Evolutionary conservation across 352 stramenopile species (phyloP), one percentile per base, ranked within the genome.

Genomic region (Phytophthora sp.): DNA sequence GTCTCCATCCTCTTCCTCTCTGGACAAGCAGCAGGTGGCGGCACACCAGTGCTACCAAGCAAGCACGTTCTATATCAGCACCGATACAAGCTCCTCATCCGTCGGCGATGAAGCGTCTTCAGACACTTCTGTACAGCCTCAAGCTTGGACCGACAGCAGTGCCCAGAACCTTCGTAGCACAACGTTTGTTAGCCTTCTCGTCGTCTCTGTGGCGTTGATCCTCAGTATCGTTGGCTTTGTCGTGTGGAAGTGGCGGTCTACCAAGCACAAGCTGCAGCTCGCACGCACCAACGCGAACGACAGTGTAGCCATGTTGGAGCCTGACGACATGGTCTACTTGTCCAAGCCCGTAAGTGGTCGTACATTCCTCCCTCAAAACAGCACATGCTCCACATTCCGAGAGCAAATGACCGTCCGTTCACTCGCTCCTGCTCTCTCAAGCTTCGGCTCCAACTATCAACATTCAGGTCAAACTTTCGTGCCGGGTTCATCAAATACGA

Each of bases 231-330:
- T 73, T 46, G 55, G 15, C 2, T 29, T 74, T 6, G 36, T 72
- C 5, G 23, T 50, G 38, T 69, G 60, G 59, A 73, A 69, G 39
- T 71, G 66, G 38, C 27, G 41, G 52, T 61, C 65, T 0, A 74
- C 36, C 2, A 69, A 60, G 24, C 55, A 31, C 1, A 71, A 58
- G 27, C 7, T 60, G 24, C 49, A 51, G 4, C 23, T 47, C 16
- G 23, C 49, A 38, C 36, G 66, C 31, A 27, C 8, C 21, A 66
- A 49, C 3, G 66, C 70, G 11, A 67, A 50, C 30, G 60, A 74
- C 33, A 77, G 70, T 21, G 41, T 77, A 18, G 70, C 66, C 0
- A 74, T 77, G 57, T 38, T 77, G 27, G 70, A 77, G 27, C 45
- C 58, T 1, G 65, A 72, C 21, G 65, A 77, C 21, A 44, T 62